These are phyloP conservation scores for Punctularia strigosozonata DNA, from an alignment of 768 basidiomycete genomes.

Conservation along the genomic window DNA sequence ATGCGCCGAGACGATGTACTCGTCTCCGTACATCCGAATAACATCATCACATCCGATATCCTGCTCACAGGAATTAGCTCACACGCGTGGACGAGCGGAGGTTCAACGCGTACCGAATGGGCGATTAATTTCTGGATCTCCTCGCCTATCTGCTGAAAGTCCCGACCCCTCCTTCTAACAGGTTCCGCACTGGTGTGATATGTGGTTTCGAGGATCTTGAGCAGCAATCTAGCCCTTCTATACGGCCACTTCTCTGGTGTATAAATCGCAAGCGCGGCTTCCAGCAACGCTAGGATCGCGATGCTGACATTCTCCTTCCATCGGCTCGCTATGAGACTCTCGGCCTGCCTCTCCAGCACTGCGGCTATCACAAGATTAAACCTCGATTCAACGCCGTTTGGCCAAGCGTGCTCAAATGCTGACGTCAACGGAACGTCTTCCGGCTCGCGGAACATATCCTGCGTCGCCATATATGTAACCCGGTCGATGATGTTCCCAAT, in stretches of 20 bases:
- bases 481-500: constrained; percentile 51
- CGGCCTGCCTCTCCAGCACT: constrained; percentile 51
- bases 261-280: constrained; percentile 42
- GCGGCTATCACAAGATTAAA: constrained; percentile 36
- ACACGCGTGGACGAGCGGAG: too few relatives aligned
- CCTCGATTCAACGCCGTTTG: neutral
- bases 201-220: constrained; percentile 40
- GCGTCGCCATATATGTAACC: constrained; percentile 52
- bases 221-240: constrained; percentile 42
- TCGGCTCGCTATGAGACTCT: constrained; percentile 36
- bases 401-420: constrained; percentile 1
- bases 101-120: too few relatives aligned
- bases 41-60: constrained; percentile 15
- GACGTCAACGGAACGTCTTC: constrained; percentile 34
- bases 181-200: constrained; percentile 24
- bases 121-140: constrained; percentile 32
- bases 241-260: constrained; percentile 35
- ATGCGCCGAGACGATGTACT: constrained; percentile 44
- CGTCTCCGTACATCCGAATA: constrained; percentile 20
- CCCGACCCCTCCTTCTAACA: constrained; percentile 7
- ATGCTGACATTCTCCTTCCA: constrained; percentile 45
- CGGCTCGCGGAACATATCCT: constrained; percentile 48
- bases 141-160: constrained; percentile 21
- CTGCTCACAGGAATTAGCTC: too few relatives aligned
- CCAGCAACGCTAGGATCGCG: constrained; percentile 30